Evolutionary conservation across 352 stramenopile species (phyloP).

Genomic region (Pythium grandisporangium): DNA sequence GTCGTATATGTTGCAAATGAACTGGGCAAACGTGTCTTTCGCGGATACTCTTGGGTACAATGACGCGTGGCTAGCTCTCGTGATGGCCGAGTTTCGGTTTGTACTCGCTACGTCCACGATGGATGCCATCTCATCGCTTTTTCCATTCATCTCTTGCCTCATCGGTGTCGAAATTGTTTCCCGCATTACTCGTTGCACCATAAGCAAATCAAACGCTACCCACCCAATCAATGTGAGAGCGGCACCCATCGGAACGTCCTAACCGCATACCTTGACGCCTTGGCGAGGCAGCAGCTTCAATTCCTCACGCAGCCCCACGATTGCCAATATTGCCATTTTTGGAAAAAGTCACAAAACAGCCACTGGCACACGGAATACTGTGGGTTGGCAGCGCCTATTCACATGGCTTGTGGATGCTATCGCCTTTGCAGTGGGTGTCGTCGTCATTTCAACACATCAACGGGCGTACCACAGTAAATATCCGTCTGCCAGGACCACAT

Average conservation of each 20-base stretch:
- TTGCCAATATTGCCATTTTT: no score
- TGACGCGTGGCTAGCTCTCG: constrained; percentile 11
- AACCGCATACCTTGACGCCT: no score
- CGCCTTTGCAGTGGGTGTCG: not conserved
- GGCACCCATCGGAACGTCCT: no score
- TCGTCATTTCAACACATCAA: not conserved
- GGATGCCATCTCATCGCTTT: constrained; percentile 6
- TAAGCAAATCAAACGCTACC: not conserved
- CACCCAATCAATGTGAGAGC: not conserved
- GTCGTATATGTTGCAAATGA: constrained; percentile 5
- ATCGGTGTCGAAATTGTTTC: constrained; percentile 3
- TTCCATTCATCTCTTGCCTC: constrained; percentile 5
- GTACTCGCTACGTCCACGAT: constrained; percentile 8
- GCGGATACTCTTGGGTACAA: not conserved
- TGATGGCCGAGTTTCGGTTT: constrained; percentile 3
- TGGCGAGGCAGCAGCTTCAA: no score
- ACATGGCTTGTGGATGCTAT: not conserved
- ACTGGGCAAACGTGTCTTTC: not conserved
- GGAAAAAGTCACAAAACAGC: no score
- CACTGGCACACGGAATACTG: not conserved
- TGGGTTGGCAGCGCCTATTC: not conserved
- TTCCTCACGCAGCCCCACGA: no score
- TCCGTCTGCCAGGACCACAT: no score
- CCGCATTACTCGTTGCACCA: not conserved
- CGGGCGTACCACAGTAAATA: not conserved